Evolutionary conservation across 176 grass and related monocot genomes (phyloP).

Genomic region (Aegilops bicornis): DNA sequence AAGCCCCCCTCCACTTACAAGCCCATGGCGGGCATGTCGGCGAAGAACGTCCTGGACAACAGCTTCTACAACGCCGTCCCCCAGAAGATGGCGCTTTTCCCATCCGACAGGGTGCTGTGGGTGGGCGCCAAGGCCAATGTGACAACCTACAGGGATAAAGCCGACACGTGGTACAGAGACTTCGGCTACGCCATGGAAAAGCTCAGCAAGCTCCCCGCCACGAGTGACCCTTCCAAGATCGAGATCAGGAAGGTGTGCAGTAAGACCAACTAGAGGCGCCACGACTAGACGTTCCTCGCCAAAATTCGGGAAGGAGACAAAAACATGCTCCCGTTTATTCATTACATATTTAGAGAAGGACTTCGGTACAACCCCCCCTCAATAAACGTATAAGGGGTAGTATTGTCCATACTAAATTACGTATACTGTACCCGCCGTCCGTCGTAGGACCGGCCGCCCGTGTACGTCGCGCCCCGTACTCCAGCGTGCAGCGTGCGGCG

Average conservation of each 20-base stretch:
- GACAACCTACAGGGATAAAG: background rate
- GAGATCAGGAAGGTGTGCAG: slow-evolving; percentile 22
- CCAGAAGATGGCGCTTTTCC: slow-evolving; percentile 28
- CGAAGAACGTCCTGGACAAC: background rate
- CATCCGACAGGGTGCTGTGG: slow-evolving; percentile 27
- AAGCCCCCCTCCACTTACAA: background rate
- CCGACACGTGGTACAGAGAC: background rate
- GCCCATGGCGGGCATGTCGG: background rate
- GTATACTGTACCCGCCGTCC: too few species aligned
- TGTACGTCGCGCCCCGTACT: too few species aligned
- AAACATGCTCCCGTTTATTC: too few species aligned
- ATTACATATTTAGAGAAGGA: too few species aligned
- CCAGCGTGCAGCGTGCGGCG: too few species aligned
- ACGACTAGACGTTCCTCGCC: background rate
- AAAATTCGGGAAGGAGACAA: too few species aligned
- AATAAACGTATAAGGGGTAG: too few species aligned
- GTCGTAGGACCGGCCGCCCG: too few species aligned
- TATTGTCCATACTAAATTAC: too few species aligned
- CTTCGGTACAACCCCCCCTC: too few species aligned
- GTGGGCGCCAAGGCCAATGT: background rate
- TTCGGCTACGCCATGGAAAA: slow-evolving; percentile 16
- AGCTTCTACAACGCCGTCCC: slow-evolving; percentile 18
- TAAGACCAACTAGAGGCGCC: background rate
- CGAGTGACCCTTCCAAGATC: too few species aligned
- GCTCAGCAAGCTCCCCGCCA: slow-evolving; percentile 16